A percentile compares a stretch with the other conserved stretches of the same genome.
These are phyloP conservation scores for Rhodotorula graminis DNA, from an alignment of 768 basidiomycete species.

Conservation along the genomic window DNA sequence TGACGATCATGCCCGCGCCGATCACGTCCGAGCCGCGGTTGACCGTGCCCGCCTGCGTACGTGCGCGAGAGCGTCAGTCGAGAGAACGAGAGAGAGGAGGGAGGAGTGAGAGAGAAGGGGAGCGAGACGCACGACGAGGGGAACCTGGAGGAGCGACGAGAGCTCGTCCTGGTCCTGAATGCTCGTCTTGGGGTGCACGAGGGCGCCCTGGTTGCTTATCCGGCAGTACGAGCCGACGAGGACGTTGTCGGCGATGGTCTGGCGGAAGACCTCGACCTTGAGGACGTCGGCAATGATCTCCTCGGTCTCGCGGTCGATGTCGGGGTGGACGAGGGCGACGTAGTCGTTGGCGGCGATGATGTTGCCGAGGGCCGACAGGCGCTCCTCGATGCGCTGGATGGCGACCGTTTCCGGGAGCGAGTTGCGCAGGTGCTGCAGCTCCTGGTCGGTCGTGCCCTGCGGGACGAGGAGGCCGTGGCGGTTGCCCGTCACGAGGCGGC, in stretches of 20 bases:
- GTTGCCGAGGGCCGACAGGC: conserved; percentile 92
- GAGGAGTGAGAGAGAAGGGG: neutral
- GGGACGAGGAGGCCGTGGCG: conserved; percentile 96
- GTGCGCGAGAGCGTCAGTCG: neutral
- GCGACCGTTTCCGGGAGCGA: conserved; percentile 86
- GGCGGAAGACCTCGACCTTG: conserved; percentile 97
- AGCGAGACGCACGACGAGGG: conserved; percentile 72
- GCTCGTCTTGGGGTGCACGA: conserved; percentile 96
- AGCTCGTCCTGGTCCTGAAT: conserved; percentile 96
- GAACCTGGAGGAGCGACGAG: conserved; percentile 85
- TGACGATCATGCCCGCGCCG: conserved; percentile 94
- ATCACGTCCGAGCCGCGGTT: conserved; percentile 98
- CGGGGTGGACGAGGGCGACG: conserved; percentile 96
- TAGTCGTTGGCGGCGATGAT: conserved; percentile 99
- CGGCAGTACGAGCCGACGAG: conserved; percentile 94
- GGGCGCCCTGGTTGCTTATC: conserved; percentile 91
- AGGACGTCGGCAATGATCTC: conserved; percentile 99
- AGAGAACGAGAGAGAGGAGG: no score
- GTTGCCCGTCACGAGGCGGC: conserved; percentile 84
- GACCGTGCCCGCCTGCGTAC: conserved; percentile 80
- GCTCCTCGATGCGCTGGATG: conserved; percentile 94
- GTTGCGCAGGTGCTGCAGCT: conserved; percentile 94
- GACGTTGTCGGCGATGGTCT: conserved; percentile 93
- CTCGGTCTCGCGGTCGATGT: conserved; percentile 95
- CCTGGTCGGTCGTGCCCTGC: conserved; percentile 91